A percentile compares a stretch with the other conserved stretches of the same genome.
These are phyloP conservation scores for Pichia sp. DNA, from an alignment of 1,139 yeast species.

Conservation along the genomic window DNA sequence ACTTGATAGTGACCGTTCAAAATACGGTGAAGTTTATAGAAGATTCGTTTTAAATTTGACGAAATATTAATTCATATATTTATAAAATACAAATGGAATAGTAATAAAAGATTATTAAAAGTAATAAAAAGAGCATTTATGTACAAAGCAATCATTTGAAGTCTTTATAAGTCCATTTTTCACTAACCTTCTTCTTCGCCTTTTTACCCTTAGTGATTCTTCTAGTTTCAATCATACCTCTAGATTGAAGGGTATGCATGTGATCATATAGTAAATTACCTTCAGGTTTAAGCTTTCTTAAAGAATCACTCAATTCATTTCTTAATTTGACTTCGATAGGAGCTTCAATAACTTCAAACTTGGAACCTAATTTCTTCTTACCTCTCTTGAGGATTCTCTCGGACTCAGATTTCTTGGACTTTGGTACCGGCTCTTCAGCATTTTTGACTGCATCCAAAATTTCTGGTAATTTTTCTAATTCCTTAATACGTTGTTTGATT, in stretches of 20 bases:
- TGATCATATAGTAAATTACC: slow-evolving; percentile 82
- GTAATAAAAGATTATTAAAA: not conserved
- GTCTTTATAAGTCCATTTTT: slow-evolving; percentile 90
- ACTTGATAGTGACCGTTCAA: slow-evolving; percentile 18
- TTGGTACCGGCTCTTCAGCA: slow-evolving; percentile 11
- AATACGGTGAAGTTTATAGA: slow-evolving; percentile 20
- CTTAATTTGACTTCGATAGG: slow-evolving; percentile 82
- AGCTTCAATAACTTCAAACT: slow-evolving; percentile 50
- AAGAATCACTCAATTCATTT: slow-evolving; percentile 79
- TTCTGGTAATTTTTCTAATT: slow-evolving; percentile 49
- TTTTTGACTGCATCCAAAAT: slow-evolving; percentile 34
- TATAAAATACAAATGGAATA: not conserved
- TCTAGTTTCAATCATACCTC: slow-evolving; percentile 83
- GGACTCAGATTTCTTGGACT: slow-evolving; percentile 18
- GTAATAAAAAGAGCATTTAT: not conserved
- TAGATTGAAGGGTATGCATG: slow-evolving; percentile 70
- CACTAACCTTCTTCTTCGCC: slow-evolving; percentile 68
- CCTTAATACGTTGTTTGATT: slow-evolving; percentile 46
- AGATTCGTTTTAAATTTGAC: slow-evolving; percentile 3
- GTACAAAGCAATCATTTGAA: slow-evolving; percentile 34
- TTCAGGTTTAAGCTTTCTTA: slow-evolving; percentile 82
- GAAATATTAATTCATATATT: too few relatives aligned
- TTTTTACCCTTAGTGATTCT: slow-evolving; percentile 56
- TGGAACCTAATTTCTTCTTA: slow-evolving; percentile 33
- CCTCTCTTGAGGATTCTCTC: slow-evolving; percentile 21